phyloP scores from a whole-genome alignment of 1,284 basidiomycete species.

The Moniliophthora roreri region DNA sequence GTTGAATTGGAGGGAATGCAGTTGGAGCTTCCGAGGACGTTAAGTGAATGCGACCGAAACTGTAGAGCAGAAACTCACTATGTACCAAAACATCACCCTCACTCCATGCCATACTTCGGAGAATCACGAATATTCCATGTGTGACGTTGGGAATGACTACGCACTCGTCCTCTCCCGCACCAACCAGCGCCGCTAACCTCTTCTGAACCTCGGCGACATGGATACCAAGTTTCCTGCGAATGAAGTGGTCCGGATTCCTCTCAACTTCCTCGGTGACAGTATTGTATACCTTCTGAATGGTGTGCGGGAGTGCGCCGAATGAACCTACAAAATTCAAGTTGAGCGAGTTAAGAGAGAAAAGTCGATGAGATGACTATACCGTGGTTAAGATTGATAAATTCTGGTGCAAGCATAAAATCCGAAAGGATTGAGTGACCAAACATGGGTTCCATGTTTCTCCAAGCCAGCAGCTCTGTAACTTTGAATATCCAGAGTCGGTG shows the following conservation, averaged over 20 bases:
- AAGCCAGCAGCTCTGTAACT: too few species aligned
- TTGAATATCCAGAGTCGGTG: neutral
- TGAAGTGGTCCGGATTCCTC: slow-evolving; percentile 62
- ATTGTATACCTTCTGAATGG: slow-evolving; percentile 54
- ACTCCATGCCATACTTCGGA: slow-evolving; percentile 56
- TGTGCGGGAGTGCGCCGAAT: slow-evolving; percentile 66
- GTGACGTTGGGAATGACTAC: slow-evolving; percentile 70
- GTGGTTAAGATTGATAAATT: slow-evolving; percentile 66
- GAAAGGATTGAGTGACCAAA: slow-evolving; percentile 11
- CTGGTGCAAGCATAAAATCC: slow-evolving; percentile 10
- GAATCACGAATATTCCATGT: slow-evolving; percentile 65
- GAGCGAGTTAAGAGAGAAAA: neutral
- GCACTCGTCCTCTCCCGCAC: slow-evolving; percentile 57
- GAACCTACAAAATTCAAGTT: slow-evolving; percentile 44
- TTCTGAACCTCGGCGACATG: slow-evolving; percentile 44
- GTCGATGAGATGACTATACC: slow-evolving; percentile 35
- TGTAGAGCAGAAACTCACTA: slow-evolving; percentile 30
- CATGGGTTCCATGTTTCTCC: neutral
- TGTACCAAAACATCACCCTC: slow-evolving; percentile 46
- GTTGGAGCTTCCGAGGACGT: neutral
- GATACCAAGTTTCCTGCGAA: slow-evolving; percentile 42
- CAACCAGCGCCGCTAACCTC: slow-evolving; percentile 59
- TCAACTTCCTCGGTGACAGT: slow-evolving; percentile 51
- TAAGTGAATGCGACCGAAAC: neutral
- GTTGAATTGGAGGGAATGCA: neutral